These are phyloP conservation scores for Populus nigra DNA, from an alignment of 345 rosid species.

Conservation along the genomic window DNA sequence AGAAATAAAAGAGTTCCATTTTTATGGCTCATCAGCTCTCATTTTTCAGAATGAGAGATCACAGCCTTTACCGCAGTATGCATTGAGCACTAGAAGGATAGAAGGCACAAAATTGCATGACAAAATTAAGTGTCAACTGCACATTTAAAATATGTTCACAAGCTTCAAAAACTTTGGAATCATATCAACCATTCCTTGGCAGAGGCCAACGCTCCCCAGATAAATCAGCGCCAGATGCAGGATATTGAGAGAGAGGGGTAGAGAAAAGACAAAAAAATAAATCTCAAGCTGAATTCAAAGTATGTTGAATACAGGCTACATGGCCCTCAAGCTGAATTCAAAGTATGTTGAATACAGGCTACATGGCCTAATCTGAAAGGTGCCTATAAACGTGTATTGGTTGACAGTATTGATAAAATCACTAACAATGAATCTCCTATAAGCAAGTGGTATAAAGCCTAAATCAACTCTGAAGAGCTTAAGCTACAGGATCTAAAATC, in stretches of 20 bases:
- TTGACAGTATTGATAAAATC: neutral
- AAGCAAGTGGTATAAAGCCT: neutral
- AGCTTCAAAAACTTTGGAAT: too few species aligned
- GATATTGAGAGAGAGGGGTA: neutral
- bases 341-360: neutral
- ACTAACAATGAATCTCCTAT: neutral
- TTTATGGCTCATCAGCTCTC: too few species aligned
- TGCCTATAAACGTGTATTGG: neutral
- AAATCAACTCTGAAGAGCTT: neutral
- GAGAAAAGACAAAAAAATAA: neutral
- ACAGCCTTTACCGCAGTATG: too few species aligned
- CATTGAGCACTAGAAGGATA: too few species aligned
- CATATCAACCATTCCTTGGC: too few species aligned
- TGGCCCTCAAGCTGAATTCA: slow-evolving; percentile 7
- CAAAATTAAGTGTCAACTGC: too few species aligned
- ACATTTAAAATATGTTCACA: too few species aligned
- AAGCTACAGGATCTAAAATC: slow-evolving; percentile 17
- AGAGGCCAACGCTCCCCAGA: too few species aligned
- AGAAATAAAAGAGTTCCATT: too few species aligned
- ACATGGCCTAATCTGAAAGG: neutral
- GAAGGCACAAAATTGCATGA: too few species aligned
- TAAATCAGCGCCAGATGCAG: neutral
- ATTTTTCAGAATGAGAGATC: too few species aligned
- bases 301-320: too few species aligned
- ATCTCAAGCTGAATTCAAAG: slow-evolving; percentile 4